Base-by-base conservation (phyloP, 2,329 filamentous ascomycete species). In the Pseudogymnoascus sp. region DNA sequence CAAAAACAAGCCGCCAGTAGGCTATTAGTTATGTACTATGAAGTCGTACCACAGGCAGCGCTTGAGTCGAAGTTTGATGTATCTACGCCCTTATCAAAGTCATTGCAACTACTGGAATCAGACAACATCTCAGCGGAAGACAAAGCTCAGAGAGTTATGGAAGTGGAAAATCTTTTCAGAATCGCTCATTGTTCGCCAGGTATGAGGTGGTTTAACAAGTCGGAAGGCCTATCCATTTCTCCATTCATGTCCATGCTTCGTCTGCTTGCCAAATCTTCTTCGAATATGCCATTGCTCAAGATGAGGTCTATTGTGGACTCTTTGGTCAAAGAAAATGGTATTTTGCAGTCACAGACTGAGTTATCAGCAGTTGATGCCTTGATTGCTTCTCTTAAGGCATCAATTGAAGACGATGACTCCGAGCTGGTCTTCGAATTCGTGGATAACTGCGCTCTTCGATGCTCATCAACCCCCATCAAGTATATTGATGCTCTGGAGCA, bases 161-260 rank as follows among this genome's bases (percentile, higher is more conserved):
- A 96, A 74, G 78, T 97, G 29, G 87, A 92, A 72, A 90, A 93
- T 72, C 79, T 96, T 15, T 84, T 96, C 15, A 82, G 86, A 31
- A 90, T 97, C 71, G 91, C 92, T 3, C 84, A 86, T 65, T 85
- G 87, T 68, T 95, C 92, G 2, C 86, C 90, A 0, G 87, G 87
- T 5, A 94, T 96, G 86, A 86, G 89, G 65, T 97, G 93, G 93
- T 97, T 94, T 78, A 82, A 89, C 65, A 92, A 90, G 70, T 83
- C 78, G 63, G 84, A 88, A 66, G 80, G 80, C 0, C 77, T 89
- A n/a, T 72, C 72, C 21, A 77, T 84, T 39, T 91, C 89, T 3
- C 88, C 89, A 0, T 91, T 92, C 65, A 84, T 84, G n/a, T 85
- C 86, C 0, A 79, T 93, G 21, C 73, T 93, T 5, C 84, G 81